Conservation (phyloP, 495 filamentous ascomycete species). For the Filosporella fistucella region DNA sequence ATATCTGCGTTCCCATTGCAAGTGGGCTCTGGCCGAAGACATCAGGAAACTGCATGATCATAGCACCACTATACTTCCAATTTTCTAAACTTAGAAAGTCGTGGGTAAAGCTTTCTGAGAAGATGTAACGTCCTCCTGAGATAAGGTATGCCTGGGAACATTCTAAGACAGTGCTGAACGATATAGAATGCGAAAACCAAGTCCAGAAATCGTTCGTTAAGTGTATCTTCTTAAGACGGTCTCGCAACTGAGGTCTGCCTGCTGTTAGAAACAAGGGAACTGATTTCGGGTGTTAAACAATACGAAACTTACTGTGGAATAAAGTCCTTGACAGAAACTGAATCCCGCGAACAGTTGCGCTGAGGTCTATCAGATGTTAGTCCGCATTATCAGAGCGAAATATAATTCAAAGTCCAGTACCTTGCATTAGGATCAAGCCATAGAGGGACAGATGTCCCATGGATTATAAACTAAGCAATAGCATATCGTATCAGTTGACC, state of each 20-base stretch:
- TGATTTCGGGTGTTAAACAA: not conserved
- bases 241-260: conserved; percentile 2
- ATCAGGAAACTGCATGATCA: conserved; percentile 5
- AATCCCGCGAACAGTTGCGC: conserved; percentile 1
- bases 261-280: not conserved
- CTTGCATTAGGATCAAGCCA: conserved; percentile 6
- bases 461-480: conserved; percentile 4
- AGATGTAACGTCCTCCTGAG: conserved; percentile 1
- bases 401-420: conserved; percentile 4
- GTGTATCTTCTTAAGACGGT: conserved; percentile 1
- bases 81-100: conserved; percentile 1
- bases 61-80: conserved; percentile 6
- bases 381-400: conserved; percentile 1
- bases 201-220: conserved; percentile 4
- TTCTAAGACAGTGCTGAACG: conserved; percentile 2
- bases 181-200: conserved; percentile 5
- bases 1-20: conserved; percentile 2
- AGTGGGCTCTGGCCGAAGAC: conserved; percentile 3
- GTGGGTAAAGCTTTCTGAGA: conserved; percentile 3
- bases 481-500: conserved; percentile 2
- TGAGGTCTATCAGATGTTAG: conserved; percentile 2
- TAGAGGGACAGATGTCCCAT: conserved; percentile 3
- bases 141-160: conserved; percentile 3
- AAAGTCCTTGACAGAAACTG: conserved; percentile 1
- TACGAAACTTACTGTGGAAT: conserved; percentile 3